Base-by-base conservation (phyloP, 1,284 basidiomycete genomes). In the Rhodotorula mucilaginosa region DNA sequence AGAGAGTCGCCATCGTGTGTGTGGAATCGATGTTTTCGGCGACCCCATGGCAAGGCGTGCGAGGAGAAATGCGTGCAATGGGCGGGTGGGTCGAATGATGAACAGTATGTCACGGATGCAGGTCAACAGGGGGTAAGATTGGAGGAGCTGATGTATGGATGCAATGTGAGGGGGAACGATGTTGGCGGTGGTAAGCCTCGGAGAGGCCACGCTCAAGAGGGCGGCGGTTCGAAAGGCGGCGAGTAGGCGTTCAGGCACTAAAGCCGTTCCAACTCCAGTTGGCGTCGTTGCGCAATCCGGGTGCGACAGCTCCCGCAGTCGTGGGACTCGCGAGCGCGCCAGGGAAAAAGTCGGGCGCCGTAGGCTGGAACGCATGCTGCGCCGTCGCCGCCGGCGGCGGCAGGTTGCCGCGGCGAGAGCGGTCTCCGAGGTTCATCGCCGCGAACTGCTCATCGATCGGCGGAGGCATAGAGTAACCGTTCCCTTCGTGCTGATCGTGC, bases 401-500 rank as follows among this genome's bases (percentile, higher is more conserved):
- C 12, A 70, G 60, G 6, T 51, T 48, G 5, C 68, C 52, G 7
- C 65, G 65, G 1, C 61, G 54, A 13, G 56, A n/a, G 46, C 64
- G 44, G 47, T 26, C n/a, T 6, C 31, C 58, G 51, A 74, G 71
- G 21, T 49, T 54, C 26, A 74, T 63, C 8, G 58, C 34, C 23
- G 67, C 67, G 34, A 74, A 74, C 39, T 61, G 64, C 34, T 69
- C 70, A 23, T 74, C 73, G 47, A 74, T 58, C 7, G 67, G 47
- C 1, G 56, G 65, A 34, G 65, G 61, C n/a, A 63, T 61, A 7
- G 65, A 58, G 66, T 68, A 73, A 23, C 62, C 58, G 57, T 60
- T 46, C 26, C 18, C 8, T 48, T 60, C 61, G 15, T 23, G 46
- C 49, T 60, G 64, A 4, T 65, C 66, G 39, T 61, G 59, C 54